Evolutionary conservation across 371 early-diverging fungal genomes (phyloP).

Genomic region (Mortierella sp.): DNA sequence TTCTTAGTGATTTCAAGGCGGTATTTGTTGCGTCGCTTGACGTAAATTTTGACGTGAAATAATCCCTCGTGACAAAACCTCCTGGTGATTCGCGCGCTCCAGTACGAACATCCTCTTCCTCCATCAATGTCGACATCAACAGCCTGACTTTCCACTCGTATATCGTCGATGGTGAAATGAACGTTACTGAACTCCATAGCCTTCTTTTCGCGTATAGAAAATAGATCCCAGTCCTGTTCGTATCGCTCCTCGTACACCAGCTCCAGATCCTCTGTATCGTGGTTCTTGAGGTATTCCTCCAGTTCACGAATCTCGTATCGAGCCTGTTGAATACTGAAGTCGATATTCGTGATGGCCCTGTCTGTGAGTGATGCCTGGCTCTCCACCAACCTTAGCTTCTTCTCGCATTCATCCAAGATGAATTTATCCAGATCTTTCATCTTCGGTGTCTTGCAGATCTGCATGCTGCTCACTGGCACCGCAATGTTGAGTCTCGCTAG

Average conservation of each 20-base stretch:
- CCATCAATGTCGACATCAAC: not conserved
- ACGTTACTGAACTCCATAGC: not conserved
- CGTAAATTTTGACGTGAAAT: constrained; percentile 7
- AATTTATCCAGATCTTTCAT: not conserved
- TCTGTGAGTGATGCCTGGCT: too few relatives aligned
- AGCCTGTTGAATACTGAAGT: not conserved
- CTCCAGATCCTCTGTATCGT: not conserved
- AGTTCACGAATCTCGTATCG: constrained; percentile 5
- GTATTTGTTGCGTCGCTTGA: not conserved
- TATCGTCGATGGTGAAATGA: not conserved
- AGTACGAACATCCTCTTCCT: not conserved
- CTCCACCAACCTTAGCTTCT: too few relatives aligned
- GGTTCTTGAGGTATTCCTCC: not conserved
- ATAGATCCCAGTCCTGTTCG: not conserved
- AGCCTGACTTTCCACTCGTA: not conserved
- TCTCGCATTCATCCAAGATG: not conserved
- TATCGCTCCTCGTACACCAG: not conserved
- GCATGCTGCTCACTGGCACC: not conserved
- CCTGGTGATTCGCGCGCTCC: not conserved
- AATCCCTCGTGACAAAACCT: not conserved
- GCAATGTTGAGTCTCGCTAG: not conserved
- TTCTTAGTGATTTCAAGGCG: not conserved
- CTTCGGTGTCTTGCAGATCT: not conserved
- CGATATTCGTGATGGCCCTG: not conserved
- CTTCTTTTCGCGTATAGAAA: not conserved